phyloP scores from a whole-genome alignment of 805 yeast genomes.

The Priceomyces fermenticarens region DNA sequence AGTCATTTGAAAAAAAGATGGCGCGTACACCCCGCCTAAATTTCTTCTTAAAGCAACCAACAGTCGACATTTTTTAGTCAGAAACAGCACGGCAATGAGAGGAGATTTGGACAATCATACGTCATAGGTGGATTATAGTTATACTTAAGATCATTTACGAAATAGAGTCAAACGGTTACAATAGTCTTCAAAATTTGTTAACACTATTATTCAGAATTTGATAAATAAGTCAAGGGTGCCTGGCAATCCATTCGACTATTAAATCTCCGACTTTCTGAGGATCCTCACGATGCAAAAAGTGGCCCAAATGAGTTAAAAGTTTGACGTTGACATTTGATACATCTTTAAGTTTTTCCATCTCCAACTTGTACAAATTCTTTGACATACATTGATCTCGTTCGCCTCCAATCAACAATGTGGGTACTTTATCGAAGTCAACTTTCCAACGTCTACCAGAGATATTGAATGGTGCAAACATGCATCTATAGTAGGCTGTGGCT shows the following conservation, averaged over 20 bases:
- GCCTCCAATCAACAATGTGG: conserved; percentile 35
- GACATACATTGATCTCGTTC: conserved; percentile 40
- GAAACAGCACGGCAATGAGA: too few species aligned
- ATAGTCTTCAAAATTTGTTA: too few species aligned
- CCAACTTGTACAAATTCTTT: conserved; percentile 22
- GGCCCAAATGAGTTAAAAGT: conserved; percentile 28
- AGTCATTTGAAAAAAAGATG: too few species aligned
- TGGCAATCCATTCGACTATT: conserved; percentile 26
- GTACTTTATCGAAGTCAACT: conserved; percentile 34
- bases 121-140: too few species aligned
- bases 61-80: too few species aligned
- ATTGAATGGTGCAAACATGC: conserved; percentile 19
- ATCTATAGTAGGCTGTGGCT: conserved; percentile 39
- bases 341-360: conserved; percentile 15
- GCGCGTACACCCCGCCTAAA: too few species aligned
- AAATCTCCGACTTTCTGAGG: conserved; percentile 25
- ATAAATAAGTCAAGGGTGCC: conserved; percentile 6
- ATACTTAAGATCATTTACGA: too few species aligned
- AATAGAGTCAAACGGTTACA: too few species aligned
- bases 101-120: too few species aligned
- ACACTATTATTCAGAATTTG: too few species aligned
- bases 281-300: conserved; percentile 39
- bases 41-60: too few species aligned
- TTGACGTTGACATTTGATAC: conserved; percentile 19
- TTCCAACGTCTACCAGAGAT: conserved; percentile 17